Evolutionary conservation across 352 stramenopile genomes (phyloP).

Genomic region (Thalassiosira oceanica): DNA sequence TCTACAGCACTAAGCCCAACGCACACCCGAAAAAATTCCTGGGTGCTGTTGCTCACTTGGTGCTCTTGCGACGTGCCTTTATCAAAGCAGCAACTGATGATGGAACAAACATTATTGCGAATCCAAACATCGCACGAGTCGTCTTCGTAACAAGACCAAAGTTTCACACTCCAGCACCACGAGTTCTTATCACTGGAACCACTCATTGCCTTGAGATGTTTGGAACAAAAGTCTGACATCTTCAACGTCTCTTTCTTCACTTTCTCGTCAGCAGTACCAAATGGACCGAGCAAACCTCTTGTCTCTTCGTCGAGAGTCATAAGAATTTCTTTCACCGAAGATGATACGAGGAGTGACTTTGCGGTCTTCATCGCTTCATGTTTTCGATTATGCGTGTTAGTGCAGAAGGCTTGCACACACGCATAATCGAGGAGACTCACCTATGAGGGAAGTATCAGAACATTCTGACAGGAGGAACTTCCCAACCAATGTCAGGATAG

Average conservation of each 20-base stretch:
- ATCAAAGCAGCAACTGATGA: constrained; percentile 71
- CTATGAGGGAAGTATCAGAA: constrained; percentile 54
- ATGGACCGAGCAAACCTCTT: constrained; percentile 34
- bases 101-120: constrained; percentile 51
- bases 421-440: too few species aligned
- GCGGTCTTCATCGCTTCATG: constrained; percentile 70
- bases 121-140: constrained; percentile 64
- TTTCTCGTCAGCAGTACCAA: constrained; percentile 29
- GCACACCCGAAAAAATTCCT: constrained; percentile 59
- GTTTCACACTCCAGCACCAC: constrained; percentile 71
- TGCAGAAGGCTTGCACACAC: too few species aligned
- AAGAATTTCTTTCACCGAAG: constrained; percentile 48
- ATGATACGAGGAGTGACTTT: constrained; percentile 54
- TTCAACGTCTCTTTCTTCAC: constrained; percentile 31
- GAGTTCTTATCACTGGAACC: constrained; percentile 11
- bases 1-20: constrained; percentile 58
- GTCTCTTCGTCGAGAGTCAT: constrained; percentile 37
- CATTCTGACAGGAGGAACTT: constrained; percentile 54
- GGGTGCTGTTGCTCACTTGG: constrained; percentile 18
- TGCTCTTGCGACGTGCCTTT: too few species aligned
- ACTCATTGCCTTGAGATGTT: constrained; percentile 30
- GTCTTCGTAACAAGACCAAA: constrained; percentile 51
- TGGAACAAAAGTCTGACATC: constrained; percentile 36
- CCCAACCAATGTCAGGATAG: constrained; percentile 60
- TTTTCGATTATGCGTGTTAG: too few species aligned